Percentiles rank a stretch among this genome's conserved stretches.
Evolutionary conservation across 495 filamentous ascomycete genomes (phyloP).

Genomic region (Glutinoglossum americanum): DNA sequence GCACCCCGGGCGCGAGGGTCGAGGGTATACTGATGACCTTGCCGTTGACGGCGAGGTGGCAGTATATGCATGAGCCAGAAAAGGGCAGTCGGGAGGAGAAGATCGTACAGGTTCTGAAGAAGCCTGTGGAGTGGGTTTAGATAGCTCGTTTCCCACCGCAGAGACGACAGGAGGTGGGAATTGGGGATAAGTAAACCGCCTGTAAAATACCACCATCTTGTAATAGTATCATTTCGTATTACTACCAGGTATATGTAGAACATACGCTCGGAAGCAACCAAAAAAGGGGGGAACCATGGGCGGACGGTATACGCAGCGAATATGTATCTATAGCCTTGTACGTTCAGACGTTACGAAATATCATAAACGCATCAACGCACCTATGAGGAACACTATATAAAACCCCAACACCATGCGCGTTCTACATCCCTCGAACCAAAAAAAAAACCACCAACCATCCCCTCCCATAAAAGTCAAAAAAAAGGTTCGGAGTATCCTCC

Average conservation of each 20-base stretch:
- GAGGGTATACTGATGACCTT: constrained; percentile 97
- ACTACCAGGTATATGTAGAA: neutral
- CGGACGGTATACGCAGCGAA: too few species aligned
- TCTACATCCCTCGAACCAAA: too few species aligned
- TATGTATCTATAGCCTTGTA: too few species aligned
- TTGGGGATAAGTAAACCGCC: neutral
- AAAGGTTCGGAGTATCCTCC: too few species aligned
- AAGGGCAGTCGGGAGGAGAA: constrained; percentile 52
- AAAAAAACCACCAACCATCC: too few species aligned
- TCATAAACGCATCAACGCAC: too few species aligned
- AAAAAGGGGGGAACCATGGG: too few species aligned
- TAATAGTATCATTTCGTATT: neutral
- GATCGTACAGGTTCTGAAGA: constrained; percentile 61
- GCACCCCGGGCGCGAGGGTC: constrained; percentile 74
- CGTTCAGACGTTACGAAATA: too few species aligned
- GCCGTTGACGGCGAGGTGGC: constrained; percentile 80
- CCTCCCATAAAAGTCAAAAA: too few species aligned
- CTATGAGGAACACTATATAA: too few species aligned
- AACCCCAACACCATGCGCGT: too few species aligned
- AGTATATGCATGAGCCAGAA: constrained; percentile 77
- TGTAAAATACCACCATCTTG: neutral
- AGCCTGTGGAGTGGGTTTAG: constrained; percentile 82
- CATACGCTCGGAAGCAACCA: too few species aligned
- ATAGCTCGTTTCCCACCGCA: neutral
- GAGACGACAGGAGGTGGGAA: neutral